phyloP scores from a whole-genome alignment of 352 stramenopile genomes.

The Phytophthora boehmeriae region DNA sequence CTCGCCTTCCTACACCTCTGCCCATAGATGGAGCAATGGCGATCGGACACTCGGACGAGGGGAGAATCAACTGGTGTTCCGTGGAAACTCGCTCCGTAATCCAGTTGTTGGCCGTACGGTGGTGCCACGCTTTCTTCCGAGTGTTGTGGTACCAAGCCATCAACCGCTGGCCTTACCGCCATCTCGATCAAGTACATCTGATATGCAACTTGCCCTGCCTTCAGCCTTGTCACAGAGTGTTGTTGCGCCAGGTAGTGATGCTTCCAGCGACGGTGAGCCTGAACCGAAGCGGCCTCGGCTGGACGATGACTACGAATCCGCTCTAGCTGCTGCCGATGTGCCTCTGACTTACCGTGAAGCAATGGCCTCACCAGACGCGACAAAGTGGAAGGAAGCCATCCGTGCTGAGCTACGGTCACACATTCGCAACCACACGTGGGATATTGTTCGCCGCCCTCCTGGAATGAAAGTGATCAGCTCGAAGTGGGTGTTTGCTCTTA shows the following conservation, averaged over 20 bases:
- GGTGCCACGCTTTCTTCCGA: not conserved
- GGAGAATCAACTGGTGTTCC: not conserved
- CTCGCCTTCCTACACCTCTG: not conserved
- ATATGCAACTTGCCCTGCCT: not conserved
- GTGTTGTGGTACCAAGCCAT: no score
- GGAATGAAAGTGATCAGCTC: constrained; percentile 16
- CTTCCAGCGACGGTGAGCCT: not conserved
- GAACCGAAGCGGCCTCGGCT: not conserved
- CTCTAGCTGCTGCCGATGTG: not conserved
- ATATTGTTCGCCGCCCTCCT: not conserved
- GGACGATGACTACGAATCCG: not conserved
- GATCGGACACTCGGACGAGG: no score
- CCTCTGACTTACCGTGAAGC: not conserved
- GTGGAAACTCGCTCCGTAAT: not conserved
- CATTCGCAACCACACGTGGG: constrained; percentile 21
- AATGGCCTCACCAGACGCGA: no score
- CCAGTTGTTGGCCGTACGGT: not conserved
- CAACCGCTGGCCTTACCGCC: not conserved
- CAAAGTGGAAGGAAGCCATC: not conserved
- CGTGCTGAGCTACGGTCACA: not conserved
- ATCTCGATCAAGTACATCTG: not conserved
- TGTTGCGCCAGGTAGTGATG: not conserved
- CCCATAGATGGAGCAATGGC: no score
- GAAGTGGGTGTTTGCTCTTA: constrained; percentile 28
- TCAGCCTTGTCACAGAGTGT: no score